Conservation (phyloP, 768 basidiomycete species). For the Psilocybe sp. region DNA sequence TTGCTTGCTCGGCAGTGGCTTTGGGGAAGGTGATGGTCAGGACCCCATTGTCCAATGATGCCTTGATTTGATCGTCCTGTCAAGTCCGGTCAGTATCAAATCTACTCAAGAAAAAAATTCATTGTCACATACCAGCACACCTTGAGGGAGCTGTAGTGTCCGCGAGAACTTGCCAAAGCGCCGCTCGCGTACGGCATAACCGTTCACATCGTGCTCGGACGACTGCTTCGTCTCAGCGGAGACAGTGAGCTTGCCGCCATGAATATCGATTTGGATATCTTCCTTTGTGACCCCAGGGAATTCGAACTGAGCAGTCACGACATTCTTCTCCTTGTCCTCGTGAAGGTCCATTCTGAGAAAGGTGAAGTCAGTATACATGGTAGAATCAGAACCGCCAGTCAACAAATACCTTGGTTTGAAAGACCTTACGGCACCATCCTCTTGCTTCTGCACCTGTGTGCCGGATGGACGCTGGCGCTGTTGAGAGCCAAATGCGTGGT, state of each 20-base stretch:
- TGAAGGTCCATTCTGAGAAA: constrained; percentile 53
- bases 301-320: constrained; percentile 55
- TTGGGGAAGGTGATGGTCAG: too few relatives aligned
- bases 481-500: constrained; percentile 20
- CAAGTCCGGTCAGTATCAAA: too few relatives aligned
- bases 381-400: background rate
- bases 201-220: constrained; percentile 29
- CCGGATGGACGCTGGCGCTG: constrained; percentile 6
- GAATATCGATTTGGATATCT: constrained; percentile 48
- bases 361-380: background rate
- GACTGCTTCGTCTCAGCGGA: constrained; percentile 42
- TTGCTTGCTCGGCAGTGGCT: too few relatives aligned
- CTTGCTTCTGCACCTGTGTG: constrained; percentile 7
- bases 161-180: constrained; percentile 44
- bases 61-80: too few relatives aligned
- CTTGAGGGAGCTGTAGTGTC: constrained; percentile 47
- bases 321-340: constrained; percentile 43
- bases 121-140: constrained; percentile 49
- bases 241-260: constrained; percentile 46
- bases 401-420: constrained; percentile 30
- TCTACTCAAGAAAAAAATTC: too few relatives aligned
- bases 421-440: constrained; percentile 15
- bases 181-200: constrained; percentile 45
- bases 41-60: too few relatives aligned
- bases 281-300: constrained; percentile 53